Conservation (phyloP, 768 basidiomycete species). For the Sarcomyxa edulis region DNA sequence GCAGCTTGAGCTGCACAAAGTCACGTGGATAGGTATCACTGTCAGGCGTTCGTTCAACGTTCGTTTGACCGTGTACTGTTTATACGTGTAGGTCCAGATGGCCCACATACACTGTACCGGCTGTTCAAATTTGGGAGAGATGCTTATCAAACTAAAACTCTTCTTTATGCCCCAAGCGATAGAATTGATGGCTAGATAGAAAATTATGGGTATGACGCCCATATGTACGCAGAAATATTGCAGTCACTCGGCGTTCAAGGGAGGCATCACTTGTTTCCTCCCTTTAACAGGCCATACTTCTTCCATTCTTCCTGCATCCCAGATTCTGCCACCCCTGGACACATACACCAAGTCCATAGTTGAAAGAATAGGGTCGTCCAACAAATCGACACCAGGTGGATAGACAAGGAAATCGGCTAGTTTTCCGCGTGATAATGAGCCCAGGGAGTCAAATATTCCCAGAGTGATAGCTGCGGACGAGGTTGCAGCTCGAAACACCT, state of each 20-base stretch:
- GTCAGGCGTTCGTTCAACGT: background rate
- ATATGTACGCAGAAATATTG: no score
- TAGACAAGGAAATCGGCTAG: slow-evolving; percentile 71
- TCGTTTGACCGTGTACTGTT: background rate
- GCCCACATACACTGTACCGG: background rate
- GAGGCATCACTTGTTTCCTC: slow-evolving; percentile 47
- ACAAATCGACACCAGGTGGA: slow-evolving; percentile 52
- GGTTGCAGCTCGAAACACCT: slow-evolving; percentile 70
- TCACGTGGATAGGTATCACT: background rate
- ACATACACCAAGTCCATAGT: slow-evolving; percentile 53
- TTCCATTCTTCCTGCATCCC: slow-evolving; percentile 62
- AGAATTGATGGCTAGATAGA: slow-evolving; percentile 28
- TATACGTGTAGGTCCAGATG: background rate
- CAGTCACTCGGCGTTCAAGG: slow-evolving; percentile 50
- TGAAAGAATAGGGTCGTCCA: slow-evolving; percentile 43
- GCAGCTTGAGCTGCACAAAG: background rate
- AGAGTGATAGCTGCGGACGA: slow-evolving; percentile 59
- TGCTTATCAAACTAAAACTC: slow-evolving; percentile 5
- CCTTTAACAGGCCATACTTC: slow-evolving; percentile 71
- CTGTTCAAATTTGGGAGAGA: background rate
- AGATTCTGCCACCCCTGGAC: slow-evolving; percentile 62
- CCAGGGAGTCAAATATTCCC: slow-evolving; percentile 56
- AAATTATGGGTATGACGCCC: slow-evolving; percentile 50
- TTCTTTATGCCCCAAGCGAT: slow-evolving; percentile 15
- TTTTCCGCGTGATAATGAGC: slow-evolving; percentile 59